Evolutionary conservation across 1,284 basidiomycete species (phyloP).

Genomic region (Rhodotorula sp.): DNA sequence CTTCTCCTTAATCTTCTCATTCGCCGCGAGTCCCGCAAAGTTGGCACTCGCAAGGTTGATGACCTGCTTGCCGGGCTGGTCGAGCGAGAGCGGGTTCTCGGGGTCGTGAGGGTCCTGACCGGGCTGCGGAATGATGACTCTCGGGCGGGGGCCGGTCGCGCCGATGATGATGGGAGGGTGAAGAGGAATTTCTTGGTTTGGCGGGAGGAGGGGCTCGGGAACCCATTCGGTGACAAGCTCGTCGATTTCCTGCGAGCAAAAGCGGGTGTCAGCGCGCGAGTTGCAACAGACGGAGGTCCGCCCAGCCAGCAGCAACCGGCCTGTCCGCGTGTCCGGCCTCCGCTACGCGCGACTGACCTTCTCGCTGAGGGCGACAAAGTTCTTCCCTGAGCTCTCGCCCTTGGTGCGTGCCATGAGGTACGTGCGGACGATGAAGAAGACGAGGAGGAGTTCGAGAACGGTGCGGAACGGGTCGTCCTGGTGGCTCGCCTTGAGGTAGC

Average conservation of each 20-base stretch:
- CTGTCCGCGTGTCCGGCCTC: not conserved
- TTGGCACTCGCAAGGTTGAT: constrained; percentile 89
- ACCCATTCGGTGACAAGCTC: constrained; percentile 95
- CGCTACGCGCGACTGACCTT: constrained; percentile 60
- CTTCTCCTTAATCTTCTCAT: constrained; percentile 80
- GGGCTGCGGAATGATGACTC: constrained; percentile 69
- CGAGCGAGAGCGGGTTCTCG: constrained; percentile 29
- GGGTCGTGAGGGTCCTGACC: constrained; percentile 52
- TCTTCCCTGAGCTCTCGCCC: constrained; percentile 77
- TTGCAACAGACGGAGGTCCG: not conserved
- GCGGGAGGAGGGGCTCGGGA: constrained; percentile 75
- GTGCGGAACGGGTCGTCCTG: constrained; percentile 73
- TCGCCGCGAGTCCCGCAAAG: constrained; percentile 85
- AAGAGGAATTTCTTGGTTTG: constrained; percentile 61
- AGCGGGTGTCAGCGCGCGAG: not conserved
- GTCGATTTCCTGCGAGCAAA: constrained; percentile 76
- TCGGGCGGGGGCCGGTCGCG: constrained; percentile 65
- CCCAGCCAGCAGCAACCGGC: not conserved
- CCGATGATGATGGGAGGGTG: constrained; percentile 78
- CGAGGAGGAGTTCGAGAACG: constrained; percentile 81
- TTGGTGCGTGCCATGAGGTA: constrained; percentile 84
- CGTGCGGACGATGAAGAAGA: constrained; percentile 85
- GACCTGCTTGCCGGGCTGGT: constrained; percentile 61
- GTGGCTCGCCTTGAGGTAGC: constrained; percentile 52
- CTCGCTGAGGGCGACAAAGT: constrained; percentile 85